These are phyloP conservation scores for Xylaria bambusicola DNA, from an alignment of 495 filamentous ascomycete species.

Conservation along the genomic window DNA sequence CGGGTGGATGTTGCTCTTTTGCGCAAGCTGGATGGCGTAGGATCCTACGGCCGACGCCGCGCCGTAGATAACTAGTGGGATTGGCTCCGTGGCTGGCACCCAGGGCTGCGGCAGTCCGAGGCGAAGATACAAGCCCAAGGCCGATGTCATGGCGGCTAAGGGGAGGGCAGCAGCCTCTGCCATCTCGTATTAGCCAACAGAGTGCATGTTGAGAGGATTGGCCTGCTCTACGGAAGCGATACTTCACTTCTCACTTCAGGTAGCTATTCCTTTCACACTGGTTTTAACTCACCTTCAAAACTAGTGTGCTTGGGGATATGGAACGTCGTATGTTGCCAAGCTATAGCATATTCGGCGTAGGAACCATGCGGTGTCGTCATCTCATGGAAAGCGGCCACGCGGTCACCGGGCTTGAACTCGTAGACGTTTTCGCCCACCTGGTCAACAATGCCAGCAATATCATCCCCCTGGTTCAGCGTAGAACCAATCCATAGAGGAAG, in stretches of 20 bases:
- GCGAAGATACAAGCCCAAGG: constrained; percentile 60
- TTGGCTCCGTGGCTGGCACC: constrained; percentile 45
- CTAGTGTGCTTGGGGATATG: constrained; percentile 62
- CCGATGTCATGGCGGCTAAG: constrained; percentile 74
- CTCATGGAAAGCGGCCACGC: constrained; percentile 71
- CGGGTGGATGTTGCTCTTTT: constrained; percentile 69
- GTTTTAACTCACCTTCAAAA: constrained; percentile 70
- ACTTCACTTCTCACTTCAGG: too few species aligned
- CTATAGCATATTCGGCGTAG: constrained; percentile 73
- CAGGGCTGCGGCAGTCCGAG: constrained; percentile 68
- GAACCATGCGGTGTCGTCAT: constrained; percentile 53
- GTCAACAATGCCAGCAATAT: constrained; percentile 71
- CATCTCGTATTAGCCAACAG: too few species aligned
- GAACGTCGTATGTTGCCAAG: constrained; percentile 66
- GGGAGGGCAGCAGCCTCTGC: constrained; percentile 70
- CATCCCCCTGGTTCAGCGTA: constrained; percentile 63
- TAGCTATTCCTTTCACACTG: neutral
- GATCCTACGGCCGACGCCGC: constrained; percentile 67
- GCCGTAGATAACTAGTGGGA: constrained; percentile 58
- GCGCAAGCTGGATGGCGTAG: constrained; percentile 68
- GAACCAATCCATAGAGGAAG: constrained; percentile 24
- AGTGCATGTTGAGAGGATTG: too few species aligned
- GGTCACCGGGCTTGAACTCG: constrained; percentile 67
- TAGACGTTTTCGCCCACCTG: constrained; percentile 60
- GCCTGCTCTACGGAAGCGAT: too few species aligned